Conservation (phyloP, 1,139 yeast genomes). For the Kodamaea derodonti region DNA sequence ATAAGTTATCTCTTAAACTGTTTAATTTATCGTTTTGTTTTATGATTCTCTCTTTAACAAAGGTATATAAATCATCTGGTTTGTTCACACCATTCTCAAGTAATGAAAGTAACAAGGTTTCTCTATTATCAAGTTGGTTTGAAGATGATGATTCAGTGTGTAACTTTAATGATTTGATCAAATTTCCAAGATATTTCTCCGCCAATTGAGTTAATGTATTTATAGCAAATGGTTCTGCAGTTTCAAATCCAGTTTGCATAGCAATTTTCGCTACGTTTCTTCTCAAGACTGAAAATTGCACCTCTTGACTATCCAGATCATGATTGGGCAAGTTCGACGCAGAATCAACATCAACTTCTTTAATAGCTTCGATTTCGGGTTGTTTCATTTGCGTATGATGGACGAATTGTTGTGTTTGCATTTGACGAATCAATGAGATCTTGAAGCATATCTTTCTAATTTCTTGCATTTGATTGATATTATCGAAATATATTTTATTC, state of each 20-base stretch:
- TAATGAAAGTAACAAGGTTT: slow-evolving; percentile 58
- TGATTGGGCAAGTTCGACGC: slow-evolving; percentile 71
- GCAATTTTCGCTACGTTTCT: slow-evolving; percentile 73
- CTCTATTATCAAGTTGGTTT: slow-evolving; percentile 40
- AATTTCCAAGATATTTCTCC: slow-evolving; percentile 69
- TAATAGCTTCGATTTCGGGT: slow-evolving; percentile 59
- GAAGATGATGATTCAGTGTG: slow-evolving; percentile 65
- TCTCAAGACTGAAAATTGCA: slow-evolving; percentile 64
- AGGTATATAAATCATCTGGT: slow-evolving; percentile 72
- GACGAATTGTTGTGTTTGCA: slow-evolving; percentile 80
- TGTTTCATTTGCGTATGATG: slow-evolving; percentile 73
- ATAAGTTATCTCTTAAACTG: slow-evolving; percentile 65
- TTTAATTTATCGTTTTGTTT: slow-evolving; percentile 66
- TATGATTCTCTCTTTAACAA: slow-evolving; percentile 67
- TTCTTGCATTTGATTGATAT: slow-evolving; percentile 78
- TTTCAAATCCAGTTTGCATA: slow-evolving; percentile 93
- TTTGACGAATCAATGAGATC: slow-evolving; percentile 80
- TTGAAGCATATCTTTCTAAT: slow-evolving; percentile 85
- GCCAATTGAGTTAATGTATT: slow-evolving; percentile 82
- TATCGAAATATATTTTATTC: slow-evolving; percentile 56
- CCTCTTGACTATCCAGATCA: slow-evolving; percentile 50
- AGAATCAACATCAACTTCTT: slow-evolving; percentile 74
- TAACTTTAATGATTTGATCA: slow-evolving; percentile 65
- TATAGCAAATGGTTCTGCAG: slow-evolving; percentile 73
- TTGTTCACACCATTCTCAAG: slow-evolving; percentile 82